phyloP scores from a whole-genome alignment of 2,329 filamentous ascomycete species.

The Calonectria hawksworthii region DNA sequence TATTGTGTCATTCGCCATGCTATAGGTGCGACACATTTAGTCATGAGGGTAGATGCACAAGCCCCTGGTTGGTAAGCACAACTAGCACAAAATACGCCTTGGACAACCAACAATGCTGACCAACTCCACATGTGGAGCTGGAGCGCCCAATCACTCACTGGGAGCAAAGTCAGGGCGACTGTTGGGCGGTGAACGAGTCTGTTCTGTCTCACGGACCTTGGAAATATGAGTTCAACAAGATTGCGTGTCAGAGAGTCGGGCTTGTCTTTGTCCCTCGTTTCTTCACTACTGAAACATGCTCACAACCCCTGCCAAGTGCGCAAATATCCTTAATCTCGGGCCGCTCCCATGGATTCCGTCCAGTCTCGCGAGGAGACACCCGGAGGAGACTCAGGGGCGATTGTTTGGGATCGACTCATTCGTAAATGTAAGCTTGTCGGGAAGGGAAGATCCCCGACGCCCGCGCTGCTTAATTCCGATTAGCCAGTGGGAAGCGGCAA shows the following conservation, averaged over 20 bases:
- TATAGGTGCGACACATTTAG: not conserved
- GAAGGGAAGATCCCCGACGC: not conserved
- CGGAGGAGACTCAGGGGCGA: not conserved
- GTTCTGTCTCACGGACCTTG: not conserved
- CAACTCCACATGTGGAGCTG: not conserved
- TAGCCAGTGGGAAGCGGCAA: not conserved
- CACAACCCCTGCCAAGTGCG: not conserved
- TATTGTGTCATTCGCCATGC: not conserved
- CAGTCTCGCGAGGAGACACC: not conserved
- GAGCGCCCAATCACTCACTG: not conserved
- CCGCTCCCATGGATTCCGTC: not conserved
- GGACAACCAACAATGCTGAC: not conserved
- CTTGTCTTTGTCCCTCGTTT: not conserved
- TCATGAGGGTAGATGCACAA: not conserved
- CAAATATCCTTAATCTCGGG: not conserved
- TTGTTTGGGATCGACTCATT: not conserved
- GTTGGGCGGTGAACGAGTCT: not conserved
- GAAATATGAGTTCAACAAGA: not conserved
- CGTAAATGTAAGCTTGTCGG: slow-evolving; percentile 13
- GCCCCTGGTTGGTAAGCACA: slow-evolving; percentile 2
- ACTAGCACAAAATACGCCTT: not conserved
- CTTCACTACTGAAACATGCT: not conserved
- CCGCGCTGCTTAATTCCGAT: not conserved
- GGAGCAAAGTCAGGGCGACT: not conserved
- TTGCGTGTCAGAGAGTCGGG: not conserved